A percentile compares a stretch with the other conserved stretches of the same genome.
These are phyloP conservation scores for Tuber aestivum DNA, from an alignment of 495 filamentous ascomycete genomes.

Conservation along the genomic window DNA sequence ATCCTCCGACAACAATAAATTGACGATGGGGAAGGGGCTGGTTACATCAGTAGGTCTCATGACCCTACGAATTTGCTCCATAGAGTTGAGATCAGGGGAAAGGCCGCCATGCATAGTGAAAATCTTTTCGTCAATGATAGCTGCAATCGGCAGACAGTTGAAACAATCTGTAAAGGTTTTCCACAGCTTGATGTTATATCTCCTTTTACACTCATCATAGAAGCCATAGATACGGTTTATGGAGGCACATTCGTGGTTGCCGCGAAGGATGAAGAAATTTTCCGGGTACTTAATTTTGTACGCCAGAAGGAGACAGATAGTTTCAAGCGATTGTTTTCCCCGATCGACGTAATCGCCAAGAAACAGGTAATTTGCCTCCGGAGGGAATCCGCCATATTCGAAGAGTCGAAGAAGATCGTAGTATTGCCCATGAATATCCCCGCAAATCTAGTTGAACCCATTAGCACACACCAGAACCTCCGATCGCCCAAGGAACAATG, in stretches of 20 bases:
- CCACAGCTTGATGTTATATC: slow-evolving; percentile 99
- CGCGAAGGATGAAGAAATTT: slow-evolving; percentile 98
- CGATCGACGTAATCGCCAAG: slow-evolving; percentile 98
- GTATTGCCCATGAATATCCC: slow-evolving; percentile 99
- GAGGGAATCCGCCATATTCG: slow-evolving; percentile 97
- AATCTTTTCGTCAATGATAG: slow-evolving; percentile 99
- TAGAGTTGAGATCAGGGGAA: slow-evolving; percentile 96
- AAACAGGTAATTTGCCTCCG: slow-evolving; percentile 99
- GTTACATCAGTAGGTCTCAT: slow-evolving; percentile 99
- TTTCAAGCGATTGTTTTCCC: slow-evolving; percentile 99
- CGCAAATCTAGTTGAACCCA: slow-evolving; percentile 70
- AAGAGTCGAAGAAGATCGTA: slow-evolving; percentile 96
- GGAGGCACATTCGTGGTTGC: slow-evolving; percentile 98
- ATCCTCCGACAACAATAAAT: neutral
- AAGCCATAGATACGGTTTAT: slow-evolving; percentile 99
- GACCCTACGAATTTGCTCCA: slow-evolving; percentile 98
- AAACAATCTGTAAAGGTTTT: slow-evolving; percentile 99
- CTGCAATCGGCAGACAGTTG: slow-evolving; percentile 98
- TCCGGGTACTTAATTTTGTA: slow-evolving; percentile 99
- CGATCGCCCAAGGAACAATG: slow-evolving; percentile 1
- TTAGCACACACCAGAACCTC: neutral
- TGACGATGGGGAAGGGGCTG: slow-evolving; percentile 22
- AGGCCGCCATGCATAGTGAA: slow-evolving; percentile 99
- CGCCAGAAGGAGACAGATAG: slow-evolving; percentile 93
- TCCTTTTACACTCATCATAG: slow-evolving; percentile 98